Evolutionary conservation across 257 asterid species (phyloP).

Genomic region (Solanum bulbocastanum): DNA sequence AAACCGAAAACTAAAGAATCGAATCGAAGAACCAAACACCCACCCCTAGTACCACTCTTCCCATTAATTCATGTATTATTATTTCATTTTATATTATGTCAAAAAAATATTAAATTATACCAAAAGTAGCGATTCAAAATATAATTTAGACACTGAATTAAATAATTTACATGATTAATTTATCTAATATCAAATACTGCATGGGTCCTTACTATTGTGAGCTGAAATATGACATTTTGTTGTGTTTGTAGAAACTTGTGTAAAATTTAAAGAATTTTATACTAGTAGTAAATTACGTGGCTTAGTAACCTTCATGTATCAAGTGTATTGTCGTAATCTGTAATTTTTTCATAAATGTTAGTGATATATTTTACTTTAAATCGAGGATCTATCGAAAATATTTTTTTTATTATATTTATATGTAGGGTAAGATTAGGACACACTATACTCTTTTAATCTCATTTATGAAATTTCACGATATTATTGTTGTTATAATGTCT

Average conservation of each 20-base stretch:
- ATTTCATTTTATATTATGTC: neutral
- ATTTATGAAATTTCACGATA: neutral
- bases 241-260: neutral
- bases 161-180: neutral
- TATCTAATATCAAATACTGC: neutral
- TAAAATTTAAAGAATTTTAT: neutral
- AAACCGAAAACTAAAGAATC: too few species aligned
- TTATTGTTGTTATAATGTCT: neutral
- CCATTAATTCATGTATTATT: neutral
- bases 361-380: neutral
- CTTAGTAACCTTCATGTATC: neutral
- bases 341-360: neutral
- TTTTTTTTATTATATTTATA: too few species aligned
- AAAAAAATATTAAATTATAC: neutral
- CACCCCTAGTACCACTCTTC: neutral
- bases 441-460: neutral
- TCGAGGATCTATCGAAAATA: neutral
- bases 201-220: neutral
- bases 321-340: neutral
- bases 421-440: fast-evolving
- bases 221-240: neutral
- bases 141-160: neutral
- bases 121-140: neutral
- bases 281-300: neutral
- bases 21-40: too few species aligned